Conservation (phyloP, 148 eudicot genomes). For the Cornus kousa region DNA sequence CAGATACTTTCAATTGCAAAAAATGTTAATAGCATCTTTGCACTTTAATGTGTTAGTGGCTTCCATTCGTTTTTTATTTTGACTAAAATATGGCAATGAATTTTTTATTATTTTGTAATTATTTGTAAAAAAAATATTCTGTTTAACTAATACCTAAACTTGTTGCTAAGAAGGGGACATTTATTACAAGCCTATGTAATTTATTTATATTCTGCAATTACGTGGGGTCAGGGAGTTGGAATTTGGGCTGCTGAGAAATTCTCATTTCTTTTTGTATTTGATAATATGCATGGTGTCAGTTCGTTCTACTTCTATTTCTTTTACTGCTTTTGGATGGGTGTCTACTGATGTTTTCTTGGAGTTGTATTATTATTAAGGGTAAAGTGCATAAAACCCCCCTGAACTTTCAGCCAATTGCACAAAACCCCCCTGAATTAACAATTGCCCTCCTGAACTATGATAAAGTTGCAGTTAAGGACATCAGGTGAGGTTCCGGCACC, state of each 20-base stretch:
- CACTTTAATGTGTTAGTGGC: neutral
- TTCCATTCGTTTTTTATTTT: neutral
- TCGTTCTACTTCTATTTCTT: neutral
- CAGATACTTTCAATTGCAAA: too few species aligned
- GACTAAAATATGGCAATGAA: neutral
- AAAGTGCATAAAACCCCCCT: too few species aligned
- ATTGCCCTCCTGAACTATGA: too few species aligned
- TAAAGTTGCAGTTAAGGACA: too few species aligned
- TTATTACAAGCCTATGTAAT: neutral
- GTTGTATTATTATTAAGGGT: neutral
- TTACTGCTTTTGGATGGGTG: neutral
- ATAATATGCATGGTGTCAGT: neutral
- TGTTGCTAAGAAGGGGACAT: neutral
- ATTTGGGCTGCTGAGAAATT: neutral
- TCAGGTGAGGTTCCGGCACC: too few species aligned
- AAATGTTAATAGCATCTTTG: too few species aligned
- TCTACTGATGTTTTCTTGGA: neutral
- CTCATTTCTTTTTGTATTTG: neutral
- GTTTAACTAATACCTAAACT: neutral
- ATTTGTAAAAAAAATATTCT: neutral
- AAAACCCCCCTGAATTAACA: too few species aligned
- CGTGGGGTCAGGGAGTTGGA: neutral
- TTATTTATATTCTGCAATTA: neutral
- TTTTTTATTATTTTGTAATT: too few species aligned
- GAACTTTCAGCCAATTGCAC: too few species aligned